These are phyloP conservation scores for Hymenoscyphus fructigenus DNA, from an alignment of 2,329 filamentous ascomycete species.

Conservation along the genomic window DNA sequence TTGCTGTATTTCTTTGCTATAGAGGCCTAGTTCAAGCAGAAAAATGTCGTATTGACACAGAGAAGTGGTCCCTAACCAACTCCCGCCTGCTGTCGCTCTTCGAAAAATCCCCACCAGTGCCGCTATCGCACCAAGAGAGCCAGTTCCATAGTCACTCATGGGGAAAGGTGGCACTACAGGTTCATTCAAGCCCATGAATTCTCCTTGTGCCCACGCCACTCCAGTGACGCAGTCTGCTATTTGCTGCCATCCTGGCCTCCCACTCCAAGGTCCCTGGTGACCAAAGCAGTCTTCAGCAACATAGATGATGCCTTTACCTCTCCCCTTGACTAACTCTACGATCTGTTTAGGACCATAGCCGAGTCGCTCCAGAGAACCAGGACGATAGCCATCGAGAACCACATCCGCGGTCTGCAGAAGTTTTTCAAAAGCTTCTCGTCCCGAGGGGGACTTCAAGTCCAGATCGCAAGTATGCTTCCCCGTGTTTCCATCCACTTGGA, in stretches of 20 bases:
- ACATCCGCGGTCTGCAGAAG: constrained; percentile 64
- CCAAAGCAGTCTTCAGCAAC: constrained; percentile 74
- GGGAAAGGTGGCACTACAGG: constrained; percentile 66
- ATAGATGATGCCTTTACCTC: constrained; percentile 64
- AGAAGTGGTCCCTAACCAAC: constrained; percentile 63
- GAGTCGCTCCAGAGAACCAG: constrained; percentile 60
- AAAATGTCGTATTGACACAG: constrained; percentile 69
- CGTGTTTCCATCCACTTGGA: constrained; percentile 70
- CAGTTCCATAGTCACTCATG: constrained; percentile 67
- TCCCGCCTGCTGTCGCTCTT: constrained; percentile 62
- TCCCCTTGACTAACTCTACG: constrained; percentile 49
- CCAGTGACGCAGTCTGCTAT: constrained; percentile 55
- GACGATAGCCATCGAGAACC: constrained; percentile 68
- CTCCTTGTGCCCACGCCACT: constrained; percentile 48
- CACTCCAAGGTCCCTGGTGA: constrained; percentile 61
- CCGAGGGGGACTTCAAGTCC: constrained; percentile 56
- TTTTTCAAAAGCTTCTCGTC: constrained; percentile 54
- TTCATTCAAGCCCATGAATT: constrained; percentile 59
- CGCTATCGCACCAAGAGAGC: constrained; percentile 68
- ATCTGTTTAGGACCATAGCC: constrained; percentile 62
- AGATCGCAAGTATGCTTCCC: constrained; percentile 67
- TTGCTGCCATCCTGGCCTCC: constrained; percentile 68
- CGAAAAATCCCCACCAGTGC: constrained; percentile 63
- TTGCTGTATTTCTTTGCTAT: constrained; percentile 52
- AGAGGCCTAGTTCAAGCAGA: constrained; percentile 59